phyloP scores from a whole-genome alignment of 2,329 filamentous ascomycete genomes.

The Thielaviopsis musarum region DNA sequence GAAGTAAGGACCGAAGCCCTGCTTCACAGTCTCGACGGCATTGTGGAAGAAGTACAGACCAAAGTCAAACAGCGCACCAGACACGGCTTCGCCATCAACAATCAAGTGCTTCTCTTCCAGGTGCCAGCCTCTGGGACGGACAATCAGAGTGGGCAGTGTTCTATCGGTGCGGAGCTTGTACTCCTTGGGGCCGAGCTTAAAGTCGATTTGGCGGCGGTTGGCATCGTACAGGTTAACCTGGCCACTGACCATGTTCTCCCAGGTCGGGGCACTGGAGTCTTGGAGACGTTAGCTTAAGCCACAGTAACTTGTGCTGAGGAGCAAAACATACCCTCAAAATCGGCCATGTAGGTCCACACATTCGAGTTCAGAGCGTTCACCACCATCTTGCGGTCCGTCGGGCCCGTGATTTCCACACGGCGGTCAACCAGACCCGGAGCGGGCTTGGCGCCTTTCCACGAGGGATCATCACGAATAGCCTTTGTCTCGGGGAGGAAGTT shows the following conservation, averaged over 20 bases:
- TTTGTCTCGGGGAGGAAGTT: slow-evolving; percentile 94
- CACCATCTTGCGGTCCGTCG: slow-evolving; percentile 97
- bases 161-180: slow-evolving; percentile 94
- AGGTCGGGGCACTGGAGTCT: slow-evolving; percentile 93
- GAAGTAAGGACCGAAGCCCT: slow-evolving; percentile 85
- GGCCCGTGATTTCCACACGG: slow-evolving; percentile 91
- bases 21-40: slow-evolving; percentile 69
- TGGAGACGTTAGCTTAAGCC: slow-evolving; percentile 1
- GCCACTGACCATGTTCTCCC: slow-evolving; percentile 98
- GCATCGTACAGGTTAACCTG: slow-evolving; percentile 97
- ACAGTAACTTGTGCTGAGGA: neutral
- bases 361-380: slow-evolving; percentile 92
- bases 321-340: slow-evolving; percentile 67
- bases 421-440: slow-evolving; percentile 87
- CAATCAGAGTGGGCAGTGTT: slow-evolving; percentile 72
- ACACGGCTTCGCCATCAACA: slow-evolving; percentile 87
- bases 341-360: slow-evolving; percentile 98
- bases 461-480: slow-evolving; percentile 82
- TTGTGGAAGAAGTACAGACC: slow-evolving; percentile 99
- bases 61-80: slow-evolving; percentile 86
- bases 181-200: slow-evolving; percentile 87
- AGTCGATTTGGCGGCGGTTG: slow-evolving; percentile 84
- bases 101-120: slow-evolving; percentile 97
- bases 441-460: slow-evolving; percentile 84
- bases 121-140: slow-evolving; percentile 92